Conservation (phyloP, 345 rosid genomes). For the Eutrema heterophyllum region DNA sequence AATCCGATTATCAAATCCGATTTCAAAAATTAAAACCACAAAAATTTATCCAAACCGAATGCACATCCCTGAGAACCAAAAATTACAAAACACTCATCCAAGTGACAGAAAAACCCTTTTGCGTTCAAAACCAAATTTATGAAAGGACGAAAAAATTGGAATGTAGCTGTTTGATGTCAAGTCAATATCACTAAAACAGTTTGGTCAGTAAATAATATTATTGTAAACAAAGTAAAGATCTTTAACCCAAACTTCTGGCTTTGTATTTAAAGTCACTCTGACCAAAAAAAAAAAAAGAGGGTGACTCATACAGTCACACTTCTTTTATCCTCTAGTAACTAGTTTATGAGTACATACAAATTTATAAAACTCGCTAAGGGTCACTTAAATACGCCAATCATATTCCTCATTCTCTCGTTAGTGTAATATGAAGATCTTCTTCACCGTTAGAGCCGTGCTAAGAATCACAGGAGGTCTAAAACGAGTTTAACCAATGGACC, state of each 20-base stretch:
- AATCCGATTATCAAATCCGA: too few relatives aligned
- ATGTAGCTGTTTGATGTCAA: conserved; percentile 24
- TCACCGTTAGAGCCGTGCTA: too few relatives aligned
- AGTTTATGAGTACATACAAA: background rate
- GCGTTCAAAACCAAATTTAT: background rate
- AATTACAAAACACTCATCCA: background rate
- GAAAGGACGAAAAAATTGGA: background rate
- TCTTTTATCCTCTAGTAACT: background rate
- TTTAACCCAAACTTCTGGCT: conserved; percentile 14
- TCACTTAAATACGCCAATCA: too few relatives aligned
- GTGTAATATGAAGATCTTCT: too few relatives aligned
- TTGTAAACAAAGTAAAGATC: background rate
- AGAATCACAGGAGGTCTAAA: too few relatives aligned
- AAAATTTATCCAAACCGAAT: background rate
- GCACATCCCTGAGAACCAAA: background rate
- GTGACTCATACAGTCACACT: background rate
- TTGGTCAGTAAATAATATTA: conserved; percentile 7
- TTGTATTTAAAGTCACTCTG: background rate
- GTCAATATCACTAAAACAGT: conserved; percentile 15
- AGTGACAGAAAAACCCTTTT: background rate
- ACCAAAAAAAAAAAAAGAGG: too few relatives aligned
- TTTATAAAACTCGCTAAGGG: background rate
- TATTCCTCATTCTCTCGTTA: too few relatives aligned
- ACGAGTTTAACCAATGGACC: too few relatives aligned
- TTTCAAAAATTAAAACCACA: too few relatives aligned